A percentile compares a stretch with the other conserved stretches of the same genome.
phyloP scores from a whole-genome alignment of 768 basidiomycete genomes.

The Boletus reticulatus region DNA sequence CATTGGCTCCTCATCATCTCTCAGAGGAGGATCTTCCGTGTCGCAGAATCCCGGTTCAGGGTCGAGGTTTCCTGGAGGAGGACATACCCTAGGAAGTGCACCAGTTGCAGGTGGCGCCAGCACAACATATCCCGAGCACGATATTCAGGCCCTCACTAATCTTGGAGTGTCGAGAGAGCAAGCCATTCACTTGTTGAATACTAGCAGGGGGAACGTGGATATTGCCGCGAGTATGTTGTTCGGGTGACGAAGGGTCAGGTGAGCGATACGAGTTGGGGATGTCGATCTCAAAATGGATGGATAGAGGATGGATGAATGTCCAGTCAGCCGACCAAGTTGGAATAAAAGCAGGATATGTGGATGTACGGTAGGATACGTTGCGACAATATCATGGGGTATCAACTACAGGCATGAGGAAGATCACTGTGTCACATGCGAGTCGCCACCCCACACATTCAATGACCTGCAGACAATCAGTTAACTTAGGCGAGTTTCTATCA shows the following conservation, averaged over 20 bases:
- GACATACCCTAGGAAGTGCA: conserved; percentile 54
- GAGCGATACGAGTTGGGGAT: background rate
- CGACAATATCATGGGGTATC: too few relatives aligned
- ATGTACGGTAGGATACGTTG: background rate
- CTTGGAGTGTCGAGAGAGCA: conserved; percentile 76
- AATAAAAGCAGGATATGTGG: background rate
- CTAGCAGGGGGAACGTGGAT: conserved; percentile 84
- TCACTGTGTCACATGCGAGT: too few relatives aligned
- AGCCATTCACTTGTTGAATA: conserved; percentile 74
- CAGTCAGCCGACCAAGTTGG: background rate
- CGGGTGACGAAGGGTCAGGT: conserved; percentile 29
- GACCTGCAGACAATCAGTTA: too few relatives aligned
- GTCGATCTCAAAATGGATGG: conserved; percentile 1
- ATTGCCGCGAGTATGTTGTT: conserved; percentile 88
- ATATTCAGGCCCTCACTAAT: conserved; percentile 64
- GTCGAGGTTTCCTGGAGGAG: conserved; percentile 64
- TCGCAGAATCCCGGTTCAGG: conserved; percentile 41
- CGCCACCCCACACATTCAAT: too few relatives aligned
- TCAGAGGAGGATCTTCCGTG: conserved; percentile 15
- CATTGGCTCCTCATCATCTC: conserved; percentile 9
- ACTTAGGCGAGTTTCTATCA: too few relatives aligned
- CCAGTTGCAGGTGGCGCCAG: conserved; percentile 42
- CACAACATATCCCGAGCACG: conserved; percentile 56
- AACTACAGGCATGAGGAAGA: too few relatives aligned
- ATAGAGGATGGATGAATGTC: background rate